Base-by-base conservation (phyloP, 495 filamentous ascomycete genomes). In the Lophiotrema nucula region DNA sequence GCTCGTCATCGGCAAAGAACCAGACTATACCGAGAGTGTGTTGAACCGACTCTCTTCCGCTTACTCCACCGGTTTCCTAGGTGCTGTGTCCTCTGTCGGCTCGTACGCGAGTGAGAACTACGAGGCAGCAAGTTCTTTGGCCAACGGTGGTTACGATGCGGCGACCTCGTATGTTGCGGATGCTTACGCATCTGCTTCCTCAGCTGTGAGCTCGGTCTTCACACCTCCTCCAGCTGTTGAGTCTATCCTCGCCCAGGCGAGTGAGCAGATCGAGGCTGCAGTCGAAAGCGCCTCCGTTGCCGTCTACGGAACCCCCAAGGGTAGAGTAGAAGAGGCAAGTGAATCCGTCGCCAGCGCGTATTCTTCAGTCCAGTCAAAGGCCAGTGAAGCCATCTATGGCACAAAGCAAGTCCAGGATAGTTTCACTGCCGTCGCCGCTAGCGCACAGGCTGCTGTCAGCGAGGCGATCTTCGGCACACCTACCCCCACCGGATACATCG, bases 21-120 rank as follows among this genome's bases (percentile, higher is more conserved):
- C 89, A 4, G 80, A 84, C 13, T 96, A 89, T 64, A 89, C 87
- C 0, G 89, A 96, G 60, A 88, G 85, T 53, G 86, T 92, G 0
- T 80, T 90, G 74, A 83, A 75, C 51, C 80, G 86, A 19, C 78
- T 96, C 4, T 79, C 77, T 27, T 82, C 81, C 2, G 88, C 84
- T 2, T 84, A 84, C 65, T 75, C 81, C 59, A 81, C 77, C 0
- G 78, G 78, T 0, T 83, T 84, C 42, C 81, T 76, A 25, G 71
- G 42, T 24, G 64, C 50, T 13, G 69, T 77, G 3, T 77, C 80
- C 1, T 77, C 77, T 22, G 81, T 78, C 5, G 81, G 79, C 4
- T 81, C 77, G 55, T 78, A 76, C 37, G 79, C 78, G 16, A 76
- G 70, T 48, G 79, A 83, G 39, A 77, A 73, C 21, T 83, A 83